A percentile compares a stretch with the other conserved stretches of the same genome.
Evolutionary conservation across 192 early-diverging fungal genomes (phyloP).

Genomic region (Chytriomyces hyalinus): DNA sequence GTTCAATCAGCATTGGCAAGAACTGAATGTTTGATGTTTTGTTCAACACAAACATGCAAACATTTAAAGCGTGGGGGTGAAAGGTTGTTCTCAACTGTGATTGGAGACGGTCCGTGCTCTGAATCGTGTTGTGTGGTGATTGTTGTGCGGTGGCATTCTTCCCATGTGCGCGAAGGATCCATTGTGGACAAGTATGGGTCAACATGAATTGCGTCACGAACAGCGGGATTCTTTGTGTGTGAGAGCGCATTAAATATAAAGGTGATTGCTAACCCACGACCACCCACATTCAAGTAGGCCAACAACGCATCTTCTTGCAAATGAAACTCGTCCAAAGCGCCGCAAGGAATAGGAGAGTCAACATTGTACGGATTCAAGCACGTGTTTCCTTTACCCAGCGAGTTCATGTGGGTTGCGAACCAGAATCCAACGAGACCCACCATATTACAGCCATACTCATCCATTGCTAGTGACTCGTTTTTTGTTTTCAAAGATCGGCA

Average conservation of each 20-base stretch:
- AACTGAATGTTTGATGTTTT: background rate
- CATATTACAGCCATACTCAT: slow-evolving; percentile 2
- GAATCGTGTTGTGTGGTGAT: background rate
- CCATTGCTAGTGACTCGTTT: background rate
- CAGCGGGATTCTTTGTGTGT: background rate
- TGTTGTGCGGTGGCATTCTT: slow-evolving; percentile 10
- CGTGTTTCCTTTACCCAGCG: background rate
- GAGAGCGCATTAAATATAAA: too few relatives aligned
- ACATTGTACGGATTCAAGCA: slow-evolving; percentile 29
- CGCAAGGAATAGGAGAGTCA: background rate
- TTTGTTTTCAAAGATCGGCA: background rate
- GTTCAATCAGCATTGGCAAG: slow-evolving; percentile 8
- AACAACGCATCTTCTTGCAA: background rate
- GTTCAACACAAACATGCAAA: too few relatives aligned
- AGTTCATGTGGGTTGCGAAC: background rate
- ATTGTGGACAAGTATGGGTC: slow-evolving; percentile 20
- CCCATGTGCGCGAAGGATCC: background rate
- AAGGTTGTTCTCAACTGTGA: background rate
- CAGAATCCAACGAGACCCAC: background rate
- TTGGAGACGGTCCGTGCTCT: background rate
- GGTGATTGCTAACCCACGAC: background rate
- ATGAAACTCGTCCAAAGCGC: background rate
- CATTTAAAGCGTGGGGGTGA: too few relatives aligned
- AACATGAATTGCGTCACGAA: slow-evolving; percentile 34
- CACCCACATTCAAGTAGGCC: slow-evolving; percentile 11